Percentiles rank a stretch among this genome's conserved stretches.
These are phyloP conservation scores for Citrus glauca DNA, from an alignment of 345 rosid genomes.

Conservation along the genomic window DNA sequence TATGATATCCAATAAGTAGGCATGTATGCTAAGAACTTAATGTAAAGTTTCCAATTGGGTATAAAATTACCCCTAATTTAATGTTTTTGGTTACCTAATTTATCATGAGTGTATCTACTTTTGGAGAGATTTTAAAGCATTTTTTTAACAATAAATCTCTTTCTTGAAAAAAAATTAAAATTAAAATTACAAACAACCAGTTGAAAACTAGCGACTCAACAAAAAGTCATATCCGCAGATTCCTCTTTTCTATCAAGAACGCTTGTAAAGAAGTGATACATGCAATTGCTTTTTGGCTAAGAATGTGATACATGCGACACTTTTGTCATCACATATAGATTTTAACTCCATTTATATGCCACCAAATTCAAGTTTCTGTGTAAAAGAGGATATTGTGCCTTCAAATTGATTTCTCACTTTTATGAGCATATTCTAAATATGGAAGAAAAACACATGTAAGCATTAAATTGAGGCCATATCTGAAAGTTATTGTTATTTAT, in stretches of 20 bases:
- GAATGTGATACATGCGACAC: neutral
- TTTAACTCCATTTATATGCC: neutral
- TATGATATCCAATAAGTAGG: too few species aligned
- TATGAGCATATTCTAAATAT: neutral
- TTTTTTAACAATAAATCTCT: neutral
- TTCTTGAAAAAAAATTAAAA: neutral
- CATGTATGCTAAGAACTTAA: neutral
- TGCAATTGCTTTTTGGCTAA: neutral
- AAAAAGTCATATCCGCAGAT: neutral
- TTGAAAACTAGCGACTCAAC: neutral
- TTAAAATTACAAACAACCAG: neutral
- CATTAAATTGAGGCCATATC: neutral
- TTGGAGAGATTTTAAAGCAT: neutral
- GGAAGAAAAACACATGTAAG: neutral
- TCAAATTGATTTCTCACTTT: neutral
- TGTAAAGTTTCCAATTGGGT: neutral
- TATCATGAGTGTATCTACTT: neutral
- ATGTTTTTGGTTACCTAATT: neutral
- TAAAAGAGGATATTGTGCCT: neutral
- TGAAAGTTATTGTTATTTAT: neutral
- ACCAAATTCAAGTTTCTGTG: neutral
- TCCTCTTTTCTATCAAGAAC: neutral
- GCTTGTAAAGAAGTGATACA: neutral
- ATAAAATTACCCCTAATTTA: neutral
- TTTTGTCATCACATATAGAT: neutral